Percentiles rank a stretch among this genome's conserved stretches.
Conservation (phyloP, 208 protist genomes). For the Acanthamoeba lenticulata region DNA sequence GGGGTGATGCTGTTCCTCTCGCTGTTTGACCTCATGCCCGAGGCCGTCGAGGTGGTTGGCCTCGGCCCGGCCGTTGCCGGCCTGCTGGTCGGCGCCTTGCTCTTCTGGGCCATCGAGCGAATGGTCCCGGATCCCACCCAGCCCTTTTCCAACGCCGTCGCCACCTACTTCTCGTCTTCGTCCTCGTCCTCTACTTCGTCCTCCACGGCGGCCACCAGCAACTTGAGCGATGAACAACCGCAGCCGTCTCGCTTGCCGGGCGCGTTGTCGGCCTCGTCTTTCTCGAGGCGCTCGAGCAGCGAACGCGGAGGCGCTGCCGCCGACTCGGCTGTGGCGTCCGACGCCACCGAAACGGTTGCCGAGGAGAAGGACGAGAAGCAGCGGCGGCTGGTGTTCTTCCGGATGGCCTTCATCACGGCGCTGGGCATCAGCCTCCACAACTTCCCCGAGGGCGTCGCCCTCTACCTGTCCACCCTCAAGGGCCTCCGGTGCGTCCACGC, state of each 20-base stretch:
- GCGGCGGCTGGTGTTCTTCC: background rate
- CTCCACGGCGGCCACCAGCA: background rate
- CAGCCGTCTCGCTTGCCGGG: no score
- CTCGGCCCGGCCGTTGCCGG: background rate
- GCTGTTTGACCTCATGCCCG: slow-evolving; percentile 78
- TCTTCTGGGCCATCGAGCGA: slow-evolving; percentile 1
- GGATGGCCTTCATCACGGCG: background rate
- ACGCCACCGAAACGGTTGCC: background rate
- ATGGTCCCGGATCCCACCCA: background rate
- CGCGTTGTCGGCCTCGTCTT: background rate
- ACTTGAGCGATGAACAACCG: no score
- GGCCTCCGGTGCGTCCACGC: slow-evolving; percentile 13
- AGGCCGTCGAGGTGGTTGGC: slow-evolving; percentile 71
- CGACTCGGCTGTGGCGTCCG: no score
- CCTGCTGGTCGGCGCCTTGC: background rate
- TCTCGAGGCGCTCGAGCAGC: background rate
- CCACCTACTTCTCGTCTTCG: background rate
- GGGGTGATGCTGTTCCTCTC: slow-evolving; percentile 80
- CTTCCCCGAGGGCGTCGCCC: slow-evolving; percentile 76
- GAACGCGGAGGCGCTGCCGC: background rate
- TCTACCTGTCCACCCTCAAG: slow-evolving; percentile 69
- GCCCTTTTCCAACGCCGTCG: background rate
- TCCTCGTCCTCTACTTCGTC: background rate
- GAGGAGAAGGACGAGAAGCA: background rate
- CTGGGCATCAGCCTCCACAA: slow-evolving; percentile 77